Base-by-base conservation (phyloP, 805 yeast genomes). In the Candida tallmaniae region DNA sequence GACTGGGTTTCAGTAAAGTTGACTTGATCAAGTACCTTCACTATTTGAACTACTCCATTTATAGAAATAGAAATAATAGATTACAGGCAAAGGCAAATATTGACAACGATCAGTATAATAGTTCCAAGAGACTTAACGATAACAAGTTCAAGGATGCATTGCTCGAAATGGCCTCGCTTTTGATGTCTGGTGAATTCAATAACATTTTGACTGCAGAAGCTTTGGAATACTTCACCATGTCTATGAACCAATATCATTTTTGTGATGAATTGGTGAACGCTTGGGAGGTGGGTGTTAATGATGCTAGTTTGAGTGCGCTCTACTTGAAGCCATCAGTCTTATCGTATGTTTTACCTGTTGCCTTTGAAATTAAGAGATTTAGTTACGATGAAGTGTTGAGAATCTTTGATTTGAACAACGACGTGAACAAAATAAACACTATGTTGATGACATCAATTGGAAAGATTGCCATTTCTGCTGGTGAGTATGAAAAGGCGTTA, bases 361-460 rank as follows among this genome's bases (percentile, higher is more conserved):
- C 85, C 34, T 77, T 69, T 46, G 76, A 76, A 36, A 67, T 72
- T 33, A 80, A 83, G 33, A 73, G 80, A 35, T 73, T 72, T 40
- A 51, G 66, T 8, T 82, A 79, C 48, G 75, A 73, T 24, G 86
- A 82, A 47, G 64, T 82, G 35, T 69, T 76, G 53, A 54, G 63
- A 18, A 64, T 83, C 44, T 83, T 70, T 52, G 71, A 74, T 44
- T 57, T 65, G 35, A 58, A 60, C 36, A 65, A 67, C 30, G 50
- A 46, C 14, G 53, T 51, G 3, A 42, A 42, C 13, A 52, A 53
- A 23, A 46, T 65, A 23, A 63, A 62, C 42, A 66, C 62, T 36
- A 75, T 76, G 34, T 67, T 85, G 36, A 69, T 76, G 32, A 76
- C 76, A 29, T 83, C 89, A 32, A 78, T 85, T 76, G 83, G 87